Evolutionary conservation across 768 basidiomycete species (phyloP).

Genomic region (Rubroboletus satanas): DNA sequence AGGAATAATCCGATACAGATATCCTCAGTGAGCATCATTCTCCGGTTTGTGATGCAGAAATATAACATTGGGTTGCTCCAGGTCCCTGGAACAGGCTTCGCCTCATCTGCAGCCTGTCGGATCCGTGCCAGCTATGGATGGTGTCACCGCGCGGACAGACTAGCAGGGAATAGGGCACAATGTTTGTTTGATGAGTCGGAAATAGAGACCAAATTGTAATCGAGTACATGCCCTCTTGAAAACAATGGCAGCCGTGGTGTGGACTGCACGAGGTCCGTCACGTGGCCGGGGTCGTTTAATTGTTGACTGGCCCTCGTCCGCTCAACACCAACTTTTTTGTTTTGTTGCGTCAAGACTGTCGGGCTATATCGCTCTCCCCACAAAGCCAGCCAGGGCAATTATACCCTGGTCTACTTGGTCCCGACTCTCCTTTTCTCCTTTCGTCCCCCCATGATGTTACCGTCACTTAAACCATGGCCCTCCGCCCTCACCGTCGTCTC

Average conservation of each 20-base stretch:
- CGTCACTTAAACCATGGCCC: constrained; percentile 20
- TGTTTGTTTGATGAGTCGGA: not conserved
- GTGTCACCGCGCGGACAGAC: constrained; percentile 33
- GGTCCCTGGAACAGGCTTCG: constrained; percentile 56
- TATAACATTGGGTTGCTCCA: constrained; percentile 24
- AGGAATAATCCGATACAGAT: constrained; percentile 58
- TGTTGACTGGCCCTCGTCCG: not conserved
- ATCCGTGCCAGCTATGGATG: constrained; percentile 34
- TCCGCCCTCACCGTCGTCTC: constrained; percentile 20
- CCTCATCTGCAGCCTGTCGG: constrained; percentile 62
- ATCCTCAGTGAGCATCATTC: constrained; percentile 62
- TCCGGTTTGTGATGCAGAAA: not conserved
- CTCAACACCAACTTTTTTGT: not conserved
- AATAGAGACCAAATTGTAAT: not conserved
- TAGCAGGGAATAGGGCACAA: not conserved
- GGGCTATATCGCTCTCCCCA: not conserved
- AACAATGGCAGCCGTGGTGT: not conserved
- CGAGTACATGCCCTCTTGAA: not conserved
- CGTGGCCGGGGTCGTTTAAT: constrained; percentile 20
- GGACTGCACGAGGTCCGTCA: constrained; percentile 14
- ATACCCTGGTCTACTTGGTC: constrained; percentile 6
- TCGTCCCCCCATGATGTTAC: constrained; percentile 1
- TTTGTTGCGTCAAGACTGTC: not conserved
- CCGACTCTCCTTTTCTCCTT: constrained; percentile 3
- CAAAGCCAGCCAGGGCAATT: constrained; percentile 7